Conservation (phyloP, 2,329 filamentous ascomycete genomes). For the Trichothecium roseum region DNA sequence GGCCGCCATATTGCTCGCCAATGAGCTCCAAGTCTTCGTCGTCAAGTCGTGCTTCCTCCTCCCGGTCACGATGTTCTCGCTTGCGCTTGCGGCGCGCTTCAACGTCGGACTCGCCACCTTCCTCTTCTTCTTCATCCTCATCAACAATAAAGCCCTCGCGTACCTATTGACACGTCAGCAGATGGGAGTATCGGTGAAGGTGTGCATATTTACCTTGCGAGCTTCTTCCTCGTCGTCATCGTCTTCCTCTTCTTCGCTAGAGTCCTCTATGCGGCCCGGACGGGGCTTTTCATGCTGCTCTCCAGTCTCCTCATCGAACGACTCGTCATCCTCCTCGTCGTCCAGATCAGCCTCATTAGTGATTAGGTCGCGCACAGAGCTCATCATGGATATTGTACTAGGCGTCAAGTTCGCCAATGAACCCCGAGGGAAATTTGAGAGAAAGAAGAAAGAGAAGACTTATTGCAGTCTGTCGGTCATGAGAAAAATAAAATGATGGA, state of each 20-base stretch:
- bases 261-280: constrained; percentile 55
- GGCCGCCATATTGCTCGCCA: constrained; percentile 62
- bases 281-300: constrained; percentile 37
- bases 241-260: constrained; percentile 84
- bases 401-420: background rate
- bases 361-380: constrained; percentile 64
- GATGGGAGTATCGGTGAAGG: background rate
- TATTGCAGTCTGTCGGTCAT: too few relatives aligned
- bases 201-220: constrained; percentile 44
- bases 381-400: constrained; percentile 42
- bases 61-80: constrained; percentile 64
- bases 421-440: background rate
- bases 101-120: constrained; percentile 48
- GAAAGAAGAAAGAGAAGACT: background rate
- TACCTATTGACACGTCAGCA: constrained; percentile 41
- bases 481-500: background rate
- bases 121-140: constrained; percentile 73
- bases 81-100: constrained; percentile 57
- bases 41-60: constrained; percentile 81
- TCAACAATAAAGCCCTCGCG: constrained; percentile 95
- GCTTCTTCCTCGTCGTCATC: constrained; percentile 85
- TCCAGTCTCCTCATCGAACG: constrained; percentile 66
- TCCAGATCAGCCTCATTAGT: constrained; percentile 79
- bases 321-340: constrained; percentile 76
- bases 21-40: constrained; percentile 96